Evolutionary conservation across 805 yeast species (phyloP).

Genomic region (Ogataea saltuana): DNA sequence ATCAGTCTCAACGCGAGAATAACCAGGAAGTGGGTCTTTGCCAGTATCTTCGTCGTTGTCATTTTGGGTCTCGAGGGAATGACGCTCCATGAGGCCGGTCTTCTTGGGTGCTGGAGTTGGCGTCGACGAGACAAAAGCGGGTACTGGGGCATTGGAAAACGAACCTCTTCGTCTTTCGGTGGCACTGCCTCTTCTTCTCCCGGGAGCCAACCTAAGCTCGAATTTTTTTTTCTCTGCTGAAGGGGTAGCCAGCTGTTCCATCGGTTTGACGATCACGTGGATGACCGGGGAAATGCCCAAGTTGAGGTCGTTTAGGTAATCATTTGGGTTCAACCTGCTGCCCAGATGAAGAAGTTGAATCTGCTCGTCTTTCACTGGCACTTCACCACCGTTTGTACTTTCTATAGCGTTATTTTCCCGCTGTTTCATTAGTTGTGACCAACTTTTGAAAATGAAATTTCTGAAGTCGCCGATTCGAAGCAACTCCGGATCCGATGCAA

Average conservation of each 20-base stretch:
- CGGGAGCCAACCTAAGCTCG: conserved; percentile 20
- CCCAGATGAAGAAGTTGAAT: conserved; percentile 36
- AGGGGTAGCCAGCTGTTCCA: conserved; percentile 21
- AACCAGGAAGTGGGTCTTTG: too few relatives aligned
- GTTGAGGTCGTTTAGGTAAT: conserved; percentile 23
- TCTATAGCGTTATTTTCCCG: conserved; percentile 11
- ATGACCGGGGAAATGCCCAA: conserved; percentile 28
- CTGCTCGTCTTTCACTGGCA: conserved; percentile 29
- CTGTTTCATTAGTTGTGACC: conserved; percentile 22
- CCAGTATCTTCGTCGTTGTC: background rate
- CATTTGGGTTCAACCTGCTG: conserved; percentile 31
- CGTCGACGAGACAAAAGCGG: conserved; percentile 19
- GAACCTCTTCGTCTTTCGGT: conserved; percentile 25
- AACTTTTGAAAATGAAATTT: conserved; percentile 27
- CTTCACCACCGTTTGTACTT: conserved; percentile 8
- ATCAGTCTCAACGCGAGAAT: background rate
- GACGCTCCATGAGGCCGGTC: background rate
- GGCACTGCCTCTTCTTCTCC: conserved; percentile 14
- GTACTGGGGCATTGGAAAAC: conserved; percentile 30
- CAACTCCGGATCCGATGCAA: conserved; percentile 7
- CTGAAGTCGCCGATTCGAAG: conserved; percentile 33
- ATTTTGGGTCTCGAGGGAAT: background rate
- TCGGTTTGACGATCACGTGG: conserved; percentile 34
- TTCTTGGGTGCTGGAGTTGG: background rate
- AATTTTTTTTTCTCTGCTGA: conserved; percentile 21